Conservation (phyloP, 331 rosid genomes). For the Dryas integrifolia region DNA sequence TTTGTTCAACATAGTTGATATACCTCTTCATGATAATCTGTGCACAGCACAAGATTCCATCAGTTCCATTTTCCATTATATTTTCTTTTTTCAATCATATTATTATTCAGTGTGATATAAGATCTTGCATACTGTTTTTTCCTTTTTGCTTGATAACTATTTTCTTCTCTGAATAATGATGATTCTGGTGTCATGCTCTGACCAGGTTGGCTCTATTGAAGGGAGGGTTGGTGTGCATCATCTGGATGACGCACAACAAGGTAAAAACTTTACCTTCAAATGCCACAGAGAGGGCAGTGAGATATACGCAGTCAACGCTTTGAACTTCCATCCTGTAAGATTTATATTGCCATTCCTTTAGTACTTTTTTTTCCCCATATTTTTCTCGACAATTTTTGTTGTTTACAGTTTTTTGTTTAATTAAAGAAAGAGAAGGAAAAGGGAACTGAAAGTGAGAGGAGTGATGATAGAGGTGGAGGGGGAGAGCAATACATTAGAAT, state of each 20-base stretch:
- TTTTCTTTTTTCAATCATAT: no score
- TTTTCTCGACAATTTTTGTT: neutral
- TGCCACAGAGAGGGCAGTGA: constrained; percentile 77
- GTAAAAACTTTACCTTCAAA: constrained; percentile 88
- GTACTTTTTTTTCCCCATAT: neutral
- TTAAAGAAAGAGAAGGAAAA: no score
- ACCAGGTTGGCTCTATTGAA: constrained; percentile 90
- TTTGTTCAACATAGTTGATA: no score
- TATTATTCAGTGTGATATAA: no score
- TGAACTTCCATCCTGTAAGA: constrained; percentile 86
- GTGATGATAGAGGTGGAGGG: no score
- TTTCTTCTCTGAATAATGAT: neutral
- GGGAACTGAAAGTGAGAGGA: no score
- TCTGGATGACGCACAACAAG: constrained; percentile 67
- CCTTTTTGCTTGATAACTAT: neutral
- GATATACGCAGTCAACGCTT: constrained; percentile 76
- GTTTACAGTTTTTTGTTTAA: no score
- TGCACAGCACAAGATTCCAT: no score
- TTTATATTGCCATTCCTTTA: constrained; percentile 9
- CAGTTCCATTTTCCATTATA: no score
- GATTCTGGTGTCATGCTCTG: constrained; percentile 19
- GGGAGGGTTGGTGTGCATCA: constrained; percentile 99
- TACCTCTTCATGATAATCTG: no score
- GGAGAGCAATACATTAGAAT: no score
- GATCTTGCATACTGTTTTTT: no score